phyloP scores from a whole-genome alignment of 805 yeast species.

The Ogataea salicorniae region DNA sequence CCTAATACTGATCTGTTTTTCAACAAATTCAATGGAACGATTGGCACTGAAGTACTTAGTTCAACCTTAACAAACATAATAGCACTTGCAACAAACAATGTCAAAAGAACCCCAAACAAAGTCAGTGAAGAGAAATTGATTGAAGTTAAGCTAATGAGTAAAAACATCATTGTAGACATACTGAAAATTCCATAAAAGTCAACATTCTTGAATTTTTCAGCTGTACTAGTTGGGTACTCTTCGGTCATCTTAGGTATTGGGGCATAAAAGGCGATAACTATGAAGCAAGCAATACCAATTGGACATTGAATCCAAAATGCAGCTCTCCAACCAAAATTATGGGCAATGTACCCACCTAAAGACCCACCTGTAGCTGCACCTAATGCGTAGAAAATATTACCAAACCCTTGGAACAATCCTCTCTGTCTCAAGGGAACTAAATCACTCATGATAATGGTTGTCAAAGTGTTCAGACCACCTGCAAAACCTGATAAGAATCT shows the following conservation, averaged over 20 bases:
- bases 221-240: conserved; percentile 19
- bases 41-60: conserved; percentile 40
- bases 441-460: conserved; percentile 76
- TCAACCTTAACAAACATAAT: conserved; percentile 20
- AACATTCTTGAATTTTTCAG: conserved; percentile 43
- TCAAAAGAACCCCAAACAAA: conserved; percentile 29
- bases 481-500: conserved; percentile 82
- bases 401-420: conserved; percentile 82
- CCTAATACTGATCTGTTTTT: conserved; percentile 55
- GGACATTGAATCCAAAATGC: conserved; percentile 55
- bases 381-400: conserved; percentile 70
- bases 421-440: conserved; percentile 75
- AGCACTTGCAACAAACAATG: conserved; percentile 5
- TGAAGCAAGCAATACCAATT: conserved; percentile 34
- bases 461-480: conserved; percentile 79
- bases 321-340: conserved; percentile 58
- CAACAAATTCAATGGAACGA: conserved; percentile 54
- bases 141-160: conserved; percentile 33
- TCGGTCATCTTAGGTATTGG: conserved; percentile 38
- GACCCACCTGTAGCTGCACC: conserved; percentile 77
- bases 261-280: conserved; percentile 37
- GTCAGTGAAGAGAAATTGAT: conserved; percentile 40
- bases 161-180: conserved; percentile 30
- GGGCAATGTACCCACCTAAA: conserved; percentile 54
- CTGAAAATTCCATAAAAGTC: conserved; percentile 41